Percentiles rank a stretch among this genome's conserved stretches.
phyloP scores from a whole-genome alignment of 768 basidiomycete species.

The Agaricus subrufescens region DNA sequence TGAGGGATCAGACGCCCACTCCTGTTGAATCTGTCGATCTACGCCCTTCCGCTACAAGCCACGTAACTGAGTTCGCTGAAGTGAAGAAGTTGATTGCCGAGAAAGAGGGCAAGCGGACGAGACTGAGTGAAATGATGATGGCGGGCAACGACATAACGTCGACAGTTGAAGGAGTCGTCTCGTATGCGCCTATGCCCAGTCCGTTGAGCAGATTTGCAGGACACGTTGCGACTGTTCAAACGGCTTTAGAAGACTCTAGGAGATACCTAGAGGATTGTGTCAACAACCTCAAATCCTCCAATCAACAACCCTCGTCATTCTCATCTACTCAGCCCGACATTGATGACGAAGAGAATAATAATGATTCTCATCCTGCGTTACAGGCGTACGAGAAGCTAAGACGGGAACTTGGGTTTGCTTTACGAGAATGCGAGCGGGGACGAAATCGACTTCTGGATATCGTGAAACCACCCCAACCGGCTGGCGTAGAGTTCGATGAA shows the following conservation, averaged over 20 bases:
- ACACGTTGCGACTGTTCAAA: constrained; percentile 67
- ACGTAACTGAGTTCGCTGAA: background rate
- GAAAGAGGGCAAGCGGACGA: constrained; percentile 6
- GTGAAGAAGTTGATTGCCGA: constrained; percentile 7
- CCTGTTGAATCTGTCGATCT: constrained; percentile 16
- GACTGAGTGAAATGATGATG: constrained; percentile 6
- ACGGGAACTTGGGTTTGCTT: constrained; percentile 69
- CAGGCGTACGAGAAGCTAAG: constrained; percentile 73
- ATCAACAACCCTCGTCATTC: constrained; percentile 16
- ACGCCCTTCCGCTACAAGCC: constrained; percentile 1
- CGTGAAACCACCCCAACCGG: constrained; percentile 37
- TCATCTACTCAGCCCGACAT: constrained; percentile 10
- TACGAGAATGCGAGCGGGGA: constrained; percentile 81
- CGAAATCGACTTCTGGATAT: constrained; percentile 58
- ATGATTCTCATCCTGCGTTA: constrained; percentile 44
- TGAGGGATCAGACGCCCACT: constrained; percentile 48
- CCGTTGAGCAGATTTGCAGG: constrained; percentile 65
- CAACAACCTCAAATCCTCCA: constrained; percentile 42
- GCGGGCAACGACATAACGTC: constrained; percentile 10
- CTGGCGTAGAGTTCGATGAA: constrained; percentile 17
- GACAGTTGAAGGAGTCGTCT: constrained; percentile 17
- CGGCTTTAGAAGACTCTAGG: constrained; percentile 67
- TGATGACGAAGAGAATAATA: constrained; percentile 15
- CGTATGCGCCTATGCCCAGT: constrained; percentile 74
- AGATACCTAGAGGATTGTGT: constrained; percentile 65